A percentile compares a stretch with the other conserved stretches of the same genome.
Conservation (phyloP, 306 rosid genomes). For the Rosa persica region DNA sequence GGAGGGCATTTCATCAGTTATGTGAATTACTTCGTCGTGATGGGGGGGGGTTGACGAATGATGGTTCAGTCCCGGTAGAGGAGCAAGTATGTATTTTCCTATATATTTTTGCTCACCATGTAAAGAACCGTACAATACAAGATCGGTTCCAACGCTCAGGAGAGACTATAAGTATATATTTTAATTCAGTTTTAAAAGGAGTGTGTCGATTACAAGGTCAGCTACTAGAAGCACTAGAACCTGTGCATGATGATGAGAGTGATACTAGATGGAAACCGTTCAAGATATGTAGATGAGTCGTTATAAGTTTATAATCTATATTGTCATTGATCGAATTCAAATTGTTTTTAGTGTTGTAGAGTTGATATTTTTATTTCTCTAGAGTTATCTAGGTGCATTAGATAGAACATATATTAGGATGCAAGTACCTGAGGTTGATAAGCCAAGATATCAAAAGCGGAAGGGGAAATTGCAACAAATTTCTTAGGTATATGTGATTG, state of each 20-base stretch:
- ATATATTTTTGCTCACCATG: slow-evolving; percentile 9
- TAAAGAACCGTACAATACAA: not conserved
- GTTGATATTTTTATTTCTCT: not conserved
- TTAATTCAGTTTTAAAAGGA: not conserved
- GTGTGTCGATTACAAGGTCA: not conserved
- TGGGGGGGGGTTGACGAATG: not conserved
- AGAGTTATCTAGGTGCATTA: slow-evolving; percentile 8
- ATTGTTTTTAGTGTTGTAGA: no score
- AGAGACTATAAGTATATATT: not conserved
- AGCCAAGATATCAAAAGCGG: not conserved
- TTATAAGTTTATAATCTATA: not conserved
- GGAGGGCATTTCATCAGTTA: not conserved
- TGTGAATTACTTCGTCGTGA: not conserved
- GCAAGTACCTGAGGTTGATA: not conserved
- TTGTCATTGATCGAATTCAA: not conserved
- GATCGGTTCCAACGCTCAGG: not conserved
- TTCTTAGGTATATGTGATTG: not conserved
- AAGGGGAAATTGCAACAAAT: not conserved
- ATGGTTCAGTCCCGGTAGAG: not conserved
- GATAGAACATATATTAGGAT: not conserved
- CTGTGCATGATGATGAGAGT: not conserved
- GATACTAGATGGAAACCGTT: not conserved
- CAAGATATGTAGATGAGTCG: not conserved
- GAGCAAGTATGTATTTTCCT: not conserved
- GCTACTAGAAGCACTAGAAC: not conserved